phyloP scores from a whole-genome alignment of 2,329 filamentous ascomycete genomes.

The Sclerotinia nivalis region DNA sequence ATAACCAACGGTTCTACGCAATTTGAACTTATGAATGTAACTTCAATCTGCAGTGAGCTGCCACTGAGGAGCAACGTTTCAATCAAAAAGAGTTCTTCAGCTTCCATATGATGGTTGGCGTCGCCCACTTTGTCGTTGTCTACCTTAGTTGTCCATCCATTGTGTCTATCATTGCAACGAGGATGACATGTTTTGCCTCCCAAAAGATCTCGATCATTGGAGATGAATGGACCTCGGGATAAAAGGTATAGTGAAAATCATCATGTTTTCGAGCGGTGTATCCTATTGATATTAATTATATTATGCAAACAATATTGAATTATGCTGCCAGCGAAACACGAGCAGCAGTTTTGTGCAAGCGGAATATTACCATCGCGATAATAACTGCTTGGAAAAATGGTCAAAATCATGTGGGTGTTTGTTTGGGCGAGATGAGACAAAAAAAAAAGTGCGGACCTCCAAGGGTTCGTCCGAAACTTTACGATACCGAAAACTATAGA shows the following conservation, averaged over 20 bases:
- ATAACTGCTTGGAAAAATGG: conserved; percentile 3
- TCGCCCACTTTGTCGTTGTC: conserved; percentile 17
- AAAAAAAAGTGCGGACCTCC: neutral
- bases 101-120: conserved; percentile 23
- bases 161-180: conserved; percentile 1
- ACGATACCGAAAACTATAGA: conserved; percentile 15
- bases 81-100: conserved; percentile 21
- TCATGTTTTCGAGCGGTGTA: conserved; percentile 7
- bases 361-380: neutral
- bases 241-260: conserved; percentile 6
- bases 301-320: conserved; percentile 21
- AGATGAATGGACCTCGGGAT: neutral
- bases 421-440: conserved; percentile 10
- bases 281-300: conserved; percentile 8
- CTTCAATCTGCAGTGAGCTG: conserved; percentile 20
- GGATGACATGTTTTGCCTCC: conserved; percentile 9
- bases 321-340: conserved; percentile 8
- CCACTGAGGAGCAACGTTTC: conserved; percentile 22
- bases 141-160: conserved; percentile 20
- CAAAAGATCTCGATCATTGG: conserved; percentile 5
- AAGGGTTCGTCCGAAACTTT: conserved; percentile 21
- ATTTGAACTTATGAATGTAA: conserved; percentile 13
- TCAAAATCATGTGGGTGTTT: neutral
- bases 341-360: conserved; percentile 8
- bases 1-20: conserved; percentile 15